phyloP scores from a whole-genome alignment of 2,329 filamentous ascomycete species.

The Aspergillus aculeatinus region DNA sequence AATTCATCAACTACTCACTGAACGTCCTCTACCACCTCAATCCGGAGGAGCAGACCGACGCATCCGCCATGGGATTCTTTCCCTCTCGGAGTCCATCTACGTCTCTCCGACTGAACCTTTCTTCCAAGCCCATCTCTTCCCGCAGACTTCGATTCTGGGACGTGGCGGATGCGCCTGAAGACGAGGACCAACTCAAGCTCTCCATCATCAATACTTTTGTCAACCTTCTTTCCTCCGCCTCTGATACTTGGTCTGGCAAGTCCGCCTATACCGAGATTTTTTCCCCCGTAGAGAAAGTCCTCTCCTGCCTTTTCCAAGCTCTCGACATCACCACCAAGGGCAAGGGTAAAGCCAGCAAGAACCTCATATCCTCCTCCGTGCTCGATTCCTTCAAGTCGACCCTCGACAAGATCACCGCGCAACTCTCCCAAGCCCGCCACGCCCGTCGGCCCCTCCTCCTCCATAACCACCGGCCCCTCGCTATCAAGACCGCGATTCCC shows the following conservation, averaged over 20 bases:
- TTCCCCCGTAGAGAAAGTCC: constrained; percentile 58
- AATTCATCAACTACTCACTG: constrained; percentile 76
- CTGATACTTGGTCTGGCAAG: constrained; percentile 71
- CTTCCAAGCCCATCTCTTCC: constrained; percentile 34
- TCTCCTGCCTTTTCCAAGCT: constrained; percentile 60
- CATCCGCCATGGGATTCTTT: constrained; percentile 53
- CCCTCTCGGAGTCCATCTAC: constrained; percentile 59
- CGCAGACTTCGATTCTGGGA: constrained; percentile 62
- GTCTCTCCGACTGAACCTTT: constrained; percentile 50
- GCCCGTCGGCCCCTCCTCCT: constrained; percentile 77
- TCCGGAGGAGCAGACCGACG: constrained; percentile 51
- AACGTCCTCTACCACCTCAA: constrained; percentile 70
- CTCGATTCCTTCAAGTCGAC: constrained; percentile 31
- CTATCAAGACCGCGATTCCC: constrained; percentile 84
- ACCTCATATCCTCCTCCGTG: constrained; percentile 49
- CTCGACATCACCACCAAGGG: not conserved
- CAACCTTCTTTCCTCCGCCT: constrained; percentile 65
- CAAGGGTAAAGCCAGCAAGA: constrained; percentile 38
- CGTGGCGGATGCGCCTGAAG: constrained; percentile 37
- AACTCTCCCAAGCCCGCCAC: constrained; percentile 60
- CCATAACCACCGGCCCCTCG: constrained; percentile 82
- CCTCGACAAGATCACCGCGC: constrained; percentile 39
- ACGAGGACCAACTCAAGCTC: constrained; percentile 51
- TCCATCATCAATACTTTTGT: constrained; percentile 64
- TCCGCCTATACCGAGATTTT: constrained; percentile 79